Evolutionary conservation across 2,329 filamentous ascomycete genomes (phyloP).

Genomic region (Aphanocladium album): DNA sequence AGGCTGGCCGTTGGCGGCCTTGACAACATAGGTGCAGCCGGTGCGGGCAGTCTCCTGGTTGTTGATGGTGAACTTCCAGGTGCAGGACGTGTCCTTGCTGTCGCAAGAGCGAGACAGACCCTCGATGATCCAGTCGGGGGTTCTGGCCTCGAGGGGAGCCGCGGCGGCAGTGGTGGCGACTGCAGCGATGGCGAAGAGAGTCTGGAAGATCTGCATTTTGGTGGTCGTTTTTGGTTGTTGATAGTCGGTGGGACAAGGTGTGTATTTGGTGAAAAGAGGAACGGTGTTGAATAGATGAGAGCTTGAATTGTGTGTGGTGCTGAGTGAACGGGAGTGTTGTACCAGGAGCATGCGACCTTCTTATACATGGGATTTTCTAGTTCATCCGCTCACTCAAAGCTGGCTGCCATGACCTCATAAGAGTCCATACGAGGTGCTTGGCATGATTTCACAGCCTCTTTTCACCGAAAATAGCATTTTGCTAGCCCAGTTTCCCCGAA

Average conservation of each 20-base stretch:
- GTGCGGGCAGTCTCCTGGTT: slow-evolving; percentile 28
- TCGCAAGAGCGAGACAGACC: slow-evolving; percentile 37
- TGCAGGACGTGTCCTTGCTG: slow-evolving; percentile 33
- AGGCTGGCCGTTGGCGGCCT: slow-evolving; percentile 30
- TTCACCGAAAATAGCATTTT: background rate
- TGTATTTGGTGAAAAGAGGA: slow-evolving; percentile 6
- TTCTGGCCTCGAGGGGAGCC: slow-evolving; percentile 36
- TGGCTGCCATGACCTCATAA: background rate
- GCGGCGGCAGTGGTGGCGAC: slow-evolving; percentile 32
- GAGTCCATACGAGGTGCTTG: background rate
- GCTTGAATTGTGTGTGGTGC: background rate
- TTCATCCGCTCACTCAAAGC: background rate
- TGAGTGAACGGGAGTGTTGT: background rate
- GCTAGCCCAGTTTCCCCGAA: background rate
- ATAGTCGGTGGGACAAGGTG: too few relatives aligned
- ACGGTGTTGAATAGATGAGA: background rate
- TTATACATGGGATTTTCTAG: background rate
- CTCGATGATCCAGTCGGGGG: slow-evolving; percentile 39
- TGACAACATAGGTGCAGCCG: slow-evolving; percentile 35
- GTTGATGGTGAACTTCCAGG: slow-evolving; percentile 40
- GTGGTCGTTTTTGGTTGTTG: slow-evolving; percentile 15
- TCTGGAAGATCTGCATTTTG: slow-evolving; percentile 40
- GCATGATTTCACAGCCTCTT: background rate
- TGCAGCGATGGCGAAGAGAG: slow-evolving; percentile 31
- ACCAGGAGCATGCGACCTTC: background rate